Base-by-base conservation (phyloP, 805 yeast species). In the Hanseniaspora vineae region DNA sequence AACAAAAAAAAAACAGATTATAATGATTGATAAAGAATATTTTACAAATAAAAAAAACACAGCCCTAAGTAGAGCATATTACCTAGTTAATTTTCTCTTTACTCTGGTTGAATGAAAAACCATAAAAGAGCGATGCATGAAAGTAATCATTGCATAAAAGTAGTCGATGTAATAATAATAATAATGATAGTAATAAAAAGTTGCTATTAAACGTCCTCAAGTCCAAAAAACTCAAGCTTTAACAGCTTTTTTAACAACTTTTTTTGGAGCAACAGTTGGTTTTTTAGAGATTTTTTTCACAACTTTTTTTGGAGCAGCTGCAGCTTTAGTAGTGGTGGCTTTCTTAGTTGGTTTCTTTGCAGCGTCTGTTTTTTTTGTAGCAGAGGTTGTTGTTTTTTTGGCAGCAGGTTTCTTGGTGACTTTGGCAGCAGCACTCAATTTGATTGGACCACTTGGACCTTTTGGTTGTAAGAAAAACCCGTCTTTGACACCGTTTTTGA, bases 371-470 rank as follows among this genome's bases (percentile, higher is more conserved):
- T 44, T 48, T 37, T 47, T 48, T 15, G 23, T 43, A 9, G 31
- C 12, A n/a, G n/a, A n/a, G 9, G 33, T 44, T 31, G 40, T 42
- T 11, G 39, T 18, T 35, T 48, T 44, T 37, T 49, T 54, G 12
- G 43, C 32, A 31, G 47, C 31, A 17, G 51, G 42, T 32, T 46
- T 47, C 39, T 33, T 37, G 12, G 42, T 35, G n/a, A 44, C 42
- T 60, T 68, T 69, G 42, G 63, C 62, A 19, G 62, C 61, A 58
- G 59, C 59, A 46, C 57, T 57, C 51, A 80, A 65, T 67, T 84
- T 84, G 55, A 84, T 79, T 45, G 92, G 87, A 45, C 94, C 94
- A 11, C 90, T 80, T 17, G 95, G 81, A 44, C 95, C 95, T 69
- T 86, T 85, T 62, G 95, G 95, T 68, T 84, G 95, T 43, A 73